A percentile compares a stretch with the other conserved stretches of the same genome.
These are phyloP conservation scores for Mycena vitilis DNA, from an alignment of 768 basidiomycete species.

Conservation along the genomic window DNA sequence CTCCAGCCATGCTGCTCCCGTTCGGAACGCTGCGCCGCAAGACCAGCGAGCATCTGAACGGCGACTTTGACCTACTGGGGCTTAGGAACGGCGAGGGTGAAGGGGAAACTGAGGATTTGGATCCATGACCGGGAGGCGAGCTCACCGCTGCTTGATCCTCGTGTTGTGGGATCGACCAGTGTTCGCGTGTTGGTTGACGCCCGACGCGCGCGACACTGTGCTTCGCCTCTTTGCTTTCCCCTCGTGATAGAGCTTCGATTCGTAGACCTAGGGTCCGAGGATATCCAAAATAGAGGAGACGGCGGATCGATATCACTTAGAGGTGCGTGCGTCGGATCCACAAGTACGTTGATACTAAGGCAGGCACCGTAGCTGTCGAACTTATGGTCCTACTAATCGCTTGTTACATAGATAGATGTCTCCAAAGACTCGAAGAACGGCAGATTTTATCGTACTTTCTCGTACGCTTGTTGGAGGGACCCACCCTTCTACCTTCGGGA, in stretches of 20 bases:
- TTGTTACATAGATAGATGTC: no score
- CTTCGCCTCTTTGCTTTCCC: not conserved
- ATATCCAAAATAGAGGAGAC: not conserved
- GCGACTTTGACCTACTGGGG: conserved; percentile 34
- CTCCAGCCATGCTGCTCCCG: conserved; percentile 64
- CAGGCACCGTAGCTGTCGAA: not conserved
- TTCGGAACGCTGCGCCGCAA: conserved; percentile 32
- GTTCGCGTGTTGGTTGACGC: not conserved
- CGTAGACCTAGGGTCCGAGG: not conserved
- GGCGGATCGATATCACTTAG: not conserved
- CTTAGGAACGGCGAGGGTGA: conserved; percentile 32
- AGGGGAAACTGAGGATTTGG: conserved; percentile 34
- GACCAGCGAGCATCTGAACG: conserved; percentile 3
- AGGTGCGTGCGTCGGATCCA: not conserved
- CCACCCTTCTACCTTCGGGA: no score
- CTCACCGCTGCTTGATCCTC: not conserved
- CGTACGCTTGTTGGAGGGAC: no score
- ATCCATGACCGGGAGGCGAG: conserved; percentile 16
- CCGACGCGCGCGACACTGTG: not conserved
- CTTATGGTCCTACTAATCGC: not conserved
- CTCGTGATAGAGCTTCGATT: not conserved
- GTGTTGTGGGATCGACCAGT: not conserved
- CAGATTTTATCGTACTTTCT: no score
- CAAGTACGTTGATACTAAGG: no score
- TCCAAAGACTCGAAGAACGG: no score